Evolutionary conservation across 352 stramenopile species (phyloP).

Genomic region (Globisporangium alternatum): DNA sequence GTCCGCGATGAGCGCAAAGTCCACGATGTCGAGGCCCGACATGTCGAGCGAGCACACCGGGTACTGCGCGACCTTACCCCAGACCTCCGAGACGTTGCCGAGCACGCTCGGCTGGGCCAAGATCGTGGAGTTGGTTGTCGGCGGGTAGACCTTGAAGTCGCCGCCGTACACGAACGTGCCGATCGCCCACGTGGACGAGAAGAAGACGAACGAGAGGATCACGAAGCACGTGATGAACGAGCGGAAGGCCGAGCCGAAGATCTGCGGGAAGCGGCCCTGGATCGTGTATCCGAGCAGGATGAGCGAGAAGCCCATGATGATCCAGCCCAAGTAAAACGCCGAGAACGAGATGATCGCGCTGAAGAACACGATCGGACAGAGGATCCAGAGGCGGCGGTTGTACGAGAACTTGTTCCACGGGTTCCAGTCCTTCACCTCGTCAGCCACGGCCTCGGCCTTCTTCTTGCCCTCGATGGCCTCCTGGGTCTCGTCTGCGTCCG

Average conservation of each 20-base stretch:
- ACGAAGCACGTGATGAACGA: constrained; percentile 86
- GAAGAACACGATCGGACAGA: constrained; percentile 64
- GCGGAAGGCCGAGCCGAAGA: constrained; percentile 84
- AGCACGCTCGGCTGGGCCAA: constrained; percentile 20
- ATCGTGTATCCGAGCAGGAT: constrained; percentile 79
- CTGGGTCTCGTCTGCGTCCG: constrained; percentile 53
- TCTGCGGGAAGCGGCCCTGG: constrained; percentile 76
- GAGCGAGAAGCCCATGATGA: constrained; percentile 79
- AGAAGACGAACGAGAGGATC: constrained; percentile 83
- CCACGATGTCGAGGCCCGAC: constrained; percentile 61
- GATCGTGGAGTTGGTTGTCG: constrained; percentile 18
- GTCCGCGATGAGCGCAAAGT: constrained; percentile 85
- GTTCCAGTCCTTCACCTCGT: constrained; percentile 54
- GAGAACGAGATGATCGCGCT: constrained; percentile 84
- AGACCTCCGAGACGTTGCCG: constrained; percentile 28
- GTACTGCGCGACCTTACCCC: constrained; percentile 69
- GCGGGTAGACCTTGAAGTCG: constrained; percentile 78
- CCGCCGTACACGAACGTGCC: constrained; percentile 84
- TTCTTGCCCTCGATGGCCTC: constrained; percentile 64
- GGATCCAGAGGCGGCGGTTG: constrained; percentile 54
- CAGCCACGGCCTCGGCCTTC: constrained; percentile 39
- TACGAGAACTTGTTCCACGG: constrained; percentile 82
- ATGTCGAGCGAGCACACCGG: constrained; percentile 76
- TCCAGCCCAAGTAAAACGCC: constrained; percentile 76
- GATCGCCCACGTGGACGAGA: constrained; percentile 84